Conservation (phyloP, 768 basidiomycete species). For the Sarcodon sp. region DNA sequence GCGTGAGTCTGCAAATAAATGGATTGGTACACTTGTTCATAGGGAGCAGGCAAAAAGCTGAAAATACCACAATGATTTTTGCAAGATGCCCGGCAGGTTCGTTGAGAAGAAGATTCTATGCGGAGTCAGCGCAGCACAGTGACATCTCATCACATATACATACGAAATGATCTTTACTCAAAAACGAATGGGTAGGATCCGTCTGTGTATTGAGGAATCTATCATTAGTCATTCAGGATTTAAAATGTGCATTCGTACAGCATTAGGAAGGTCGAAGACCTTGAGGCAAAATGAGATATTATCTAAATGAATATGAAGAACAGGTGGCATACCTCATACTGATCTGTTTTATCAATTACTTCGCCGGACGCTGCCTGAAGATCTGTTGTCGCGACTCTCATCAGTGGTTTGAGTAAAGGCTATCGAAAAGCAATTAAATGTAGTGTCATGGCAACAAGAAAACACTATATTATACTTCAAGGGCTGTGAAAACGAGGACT, state of each 20-base stretch:
- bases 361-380: slow-evolving; percentile 55
- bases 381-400: slow-evolving; percentile 55
- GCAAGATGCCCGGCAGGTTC: slow-evolving; percentile 74
- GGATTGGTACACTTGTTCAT: background rate
- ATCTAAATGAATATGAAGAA: background rate
- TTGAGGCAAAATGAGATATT: slow-evolving; percentile 3
- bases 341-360: slow-evolving; percentile 71
- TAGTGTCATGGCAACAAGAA: background rate
- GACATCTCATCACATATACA: slow-evolving; percentile 17
- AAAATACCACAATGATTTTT: slow-evolving; percentile 48
- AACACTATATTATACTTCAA: slow-evolving; percentile 42
- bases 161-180: slow-evolving; percentile 85
- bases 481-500: slow-evolving; percentile 76
- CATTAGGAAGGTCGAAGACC: slow-evolving; percentile 74
- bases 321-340: slow-evolving; percentile 47
- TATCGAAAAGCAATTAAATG: slow-evolving; percentile 13
- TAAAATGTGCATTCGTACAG: slow-evolving; percentile 24
- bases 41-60: background rate
- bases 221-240: background rate
- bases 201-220: slow-evolving; percentile 26
- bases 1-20: slow-evolving; percentile 34
- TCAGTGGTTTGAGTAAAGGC: slow-evolving; percentile 72
- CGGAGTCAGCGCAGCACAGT: background rate
- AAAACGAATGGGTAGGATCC: slow-evolving; percentile 81
- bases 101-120: slow-evolving; percentile 65